Base-by-base conservation (phyloP, 306 rosid species). In the Begonia loranthoides region DNA sequence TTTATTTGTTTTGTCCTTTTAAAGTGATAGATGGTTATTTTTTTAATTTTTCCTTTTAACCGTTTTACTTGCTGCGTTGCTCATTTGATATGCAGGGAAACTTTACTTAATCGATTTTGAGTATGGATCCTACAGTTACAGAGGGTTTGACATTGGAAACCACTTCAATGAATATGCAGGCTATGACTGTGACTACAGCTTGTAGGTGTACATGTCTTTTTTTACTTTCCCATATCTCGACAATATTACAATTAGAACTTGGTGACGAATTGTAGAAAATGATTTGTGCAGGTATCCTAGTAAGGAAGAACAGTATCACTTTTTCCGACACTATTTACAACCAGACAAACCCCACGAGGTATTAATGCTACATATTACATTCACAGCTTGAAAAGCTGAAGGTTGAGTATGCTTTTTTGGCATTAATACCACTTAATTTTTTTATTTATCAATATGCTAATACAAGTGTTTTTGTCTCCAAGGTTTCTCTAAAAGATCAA, bases 111-210 rank as follows among this genome's bases (percentile, higher is more conserved):
- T 92, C 45, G 99, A 92, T 73, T 92, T 86, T 43, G 99, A 92
- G 78, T 92, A 92, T 34, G 99, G 87, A 54, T 86, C 96, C 17
- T 92, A 92, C 93, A 92, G 69, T 67, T 86, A 76, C 64, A 78
- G 94, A 92, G 94, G 99, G 74, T 92, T 36, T 45, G 99, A 92
- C 74, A 70, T 92, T 15, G 99, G 94, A 66, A 83, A 92, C 66
- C 96, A 92, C 81, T 92, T 92, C 75, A 93, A 79, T 46, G 96
- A 92, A 71, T 86, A 86, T 43, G 84, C 79, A 9, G 99, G 99
- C 75, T 86, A 72, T 63, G 94, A 83, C 13, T 86, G 99, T 63
- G 93, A 92, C 75, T 76, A 41, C 69, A 72, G 69, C 71, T 65
- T 73, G 99, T 92, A 75, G 61, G 93, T 74, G 49, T 45, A 51